Evolutionary conservation across 2,329 filamentous ascomycete genomes (phyloP).

Genomic region (Cryphonectria carpinicola): DNA sequence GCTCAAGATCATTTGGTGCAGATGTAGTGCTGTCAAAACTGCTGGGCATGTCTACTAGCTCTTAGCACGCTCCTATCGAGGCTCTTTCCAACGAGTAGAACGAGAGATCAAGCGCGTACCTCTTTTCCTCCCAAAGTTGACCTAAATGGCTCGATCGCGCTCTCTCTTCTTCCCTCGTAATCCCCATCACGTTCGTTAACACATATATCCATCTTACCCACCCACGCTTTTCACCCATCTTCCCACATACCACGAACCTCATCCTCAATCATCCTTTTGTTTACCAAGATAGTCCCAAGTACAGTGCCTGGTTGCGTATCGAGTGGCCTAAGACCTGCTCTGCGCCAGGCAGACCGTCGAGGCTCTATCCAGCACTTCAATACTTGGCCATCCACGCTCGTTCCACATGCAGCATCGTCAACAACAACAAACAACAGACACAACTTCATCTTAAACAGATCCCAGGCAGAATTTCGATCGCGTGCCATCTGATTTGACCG

Average conservation of each 20-base stretch:
- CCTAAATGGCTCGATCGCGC: not conserved
- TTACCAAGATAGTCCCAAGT: not conserved
- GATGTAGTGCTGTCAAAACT: not conserved
- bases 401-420: not conserved
- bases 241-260: not conserved
- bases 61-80: not conserved
- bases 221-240: not conserved
- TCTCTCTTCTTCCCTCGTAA: not conserved
- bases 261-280: not conserved
- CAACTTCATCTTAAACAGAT: not conserved
- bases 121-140: not conserved
- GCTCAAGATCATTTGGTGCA: not conserved
- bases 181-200: not conserved
- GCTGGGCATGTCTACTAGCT: not conserved
- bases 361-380: not conserved
- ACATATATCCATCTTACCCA: not conserved
- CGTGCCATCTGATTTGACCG: not conserved
- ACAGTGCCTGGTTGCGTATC: not conserved
- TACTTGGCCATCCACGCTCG: not conserved
- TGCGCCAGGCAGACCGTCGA: not conserved
- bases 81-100: constrained; percentile 1
- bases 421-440: not conserved
- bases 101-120: not conserved
- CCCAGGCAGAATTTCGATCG: not conserved
- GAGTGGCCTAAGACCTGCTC: not conserved